Conservation (phyloP, 768 basidiomycete genomes). For the Lactifluus piperatus region DNA sequence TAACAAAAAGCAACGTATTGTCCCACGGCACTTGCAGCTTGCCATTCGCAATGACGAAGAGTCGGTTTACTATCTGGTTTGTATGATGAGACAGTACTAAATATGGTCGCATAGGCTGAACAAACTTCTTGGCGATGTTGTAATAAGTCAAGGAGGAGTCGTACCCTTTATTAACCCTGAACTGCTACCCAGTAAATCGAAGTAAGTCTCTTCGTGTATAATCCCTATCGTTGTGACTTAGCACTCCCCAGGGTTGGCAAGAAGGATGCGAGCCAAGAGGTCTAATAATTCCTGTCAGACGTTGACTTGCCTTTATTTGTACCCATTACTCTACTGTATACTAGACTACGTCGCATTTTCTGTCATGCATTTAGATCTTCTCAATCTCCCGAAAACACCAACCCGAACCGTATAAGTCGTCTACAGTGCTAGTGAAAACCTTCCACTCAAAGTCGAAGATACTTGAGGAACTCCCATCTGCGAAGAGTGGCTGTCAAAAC, state of each 20-base stretch:
- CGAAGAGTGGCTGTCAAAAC: no score
- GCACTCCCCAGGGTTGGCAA: conserved; percentile 31
- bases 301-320: neutral
- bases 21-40: conserved; percentile 87
- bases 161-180: conserved; percentile 52
- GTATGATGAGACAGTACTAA: conserved; percentile 34
- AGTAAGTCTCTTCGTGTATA: conserved; percentile 9
- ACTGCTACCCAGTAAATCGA: conserved; percentile 40
- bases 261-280: conserved; percentile 38
- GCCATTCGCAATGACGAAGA: conserved; percentile 79
- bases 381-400: neutral
- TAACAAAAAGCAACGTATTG: conserved; percentile 93
- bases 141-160: conserved; percentile 88
- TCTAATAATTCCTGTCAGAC: conserved; percentile 22
- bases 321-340: conserved; percentile 11
- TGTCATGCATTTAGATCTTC: neutral
- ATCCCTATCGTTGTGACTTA: neutral
- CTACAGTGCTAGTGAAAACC: no score
- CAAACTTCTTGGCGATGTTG: conserved; percentile 75
- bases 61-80: neutral
- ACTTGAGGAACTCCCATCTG: no score
- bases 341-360: neutral
- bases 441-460: no score
- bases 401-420: no score
- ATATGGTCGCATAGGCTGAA: conserved; percentile 42